Base-by-base conservation (phyloP, 1,284 basidiomycete species). In the Naganishia sp. region DNA sequence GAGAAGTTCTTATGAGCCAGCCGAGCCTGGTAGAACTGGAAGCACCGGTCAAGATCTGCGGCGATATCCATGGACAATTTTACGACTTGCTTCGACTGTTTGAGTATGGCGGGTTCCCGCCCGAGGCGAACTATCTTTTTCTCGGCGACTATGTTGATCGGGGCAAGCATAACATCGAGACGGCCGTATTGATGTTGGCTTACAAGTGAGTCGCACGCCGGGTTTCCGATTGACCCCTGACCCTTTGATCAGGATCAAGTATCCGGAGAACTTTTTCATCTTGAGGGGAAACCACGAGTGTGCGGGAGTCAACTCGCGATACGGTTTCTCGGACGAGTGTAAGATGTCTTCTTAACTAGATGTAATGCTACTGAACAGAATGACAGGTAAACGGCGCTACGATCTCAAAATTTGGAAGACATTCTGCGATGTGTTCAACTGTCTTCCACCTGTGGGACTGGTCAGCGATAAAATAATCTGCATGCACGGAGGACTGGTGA, bases 381-480 rank as follows among this genome's bases (percentile, higher is more conserved):
- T 11, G 31, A 39, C 69, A 82, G 82, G 82, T 81, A 86, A 86
- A 75, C 83, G 85, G 69, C 80, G 85, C 64, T 84, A 85, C 78
- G 85, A 86, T 78, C 85, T 86, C 80, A 86, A 86, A 79, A 79
- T 85, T 53, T 86, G 85, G 85, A 86, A 86, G 80, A 86, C 84
- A 17, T 86, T 86, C 79, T 93, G 97, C 77, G 96, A 99, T 81
- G 94, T 97, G 47, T 99, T 99, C 86, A 99, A 99, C 81, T 94
- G 93, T 73, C 85, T 99, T 13, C 96, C 96, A 54, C 99, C 99
- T 73, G 94, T 95, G 39, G 94, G 95, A 42, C 91, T 99, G 71
- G 95, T 99, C 57, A 95, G 94, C 13, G 94, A 92, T 72, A 99
- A 99, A 84, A 99, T 99, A 75, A 99, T 99, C 81, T 99, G 95